Evolutionary conservation across 2,329 filamentous ascomycete species (phyloP).

Genomic region (Epichloe baconii): DNA sequence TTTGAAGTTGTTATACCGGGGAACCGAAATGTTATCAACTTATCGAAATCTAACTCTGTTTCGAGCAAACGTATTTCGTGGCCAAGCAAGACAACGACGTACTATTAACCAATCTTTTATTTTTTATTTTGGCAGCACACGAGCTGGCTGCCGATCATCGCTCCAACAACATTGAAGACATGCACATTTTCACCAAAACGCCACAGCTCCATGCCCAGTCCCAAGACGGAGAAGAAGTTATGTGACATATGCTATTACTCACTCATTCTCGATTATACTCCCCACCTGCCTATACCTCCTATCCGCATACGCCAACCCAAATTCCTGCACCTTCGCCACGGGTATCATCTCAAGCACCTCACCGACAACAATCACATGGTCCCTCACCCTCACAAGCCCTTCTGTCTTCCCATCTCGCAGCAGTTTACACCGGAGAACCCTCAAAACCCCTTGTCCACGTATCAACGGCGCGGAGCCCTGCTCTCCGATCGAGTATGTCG

Average conservation of each 20-base stretch:
- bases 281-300: constrained; percentile 33
- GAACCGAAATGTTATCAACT: too few relatives aligned
- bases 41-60: too few relatives aligned
- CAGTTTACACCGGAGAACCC: constrained; percentile 31
- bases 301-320: constrained; percentile 37
- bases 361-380: constrained; percentile 39
- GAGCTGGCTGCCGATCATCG: too few relatives aligned
- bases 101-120: too few relatives aligned
- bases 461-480: constrained; percentile 27
- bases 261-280: constrained; percentile 15
- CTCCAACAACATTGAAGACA: too few relatives aligned
- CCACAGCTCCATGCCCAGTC: too few relatives aligned
- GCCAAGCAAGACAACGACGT: too few relatives aligned
- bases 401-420: constrained; percentile 24
- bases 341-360: constrained; percentile 34
- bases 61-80: too few relatives aligned
- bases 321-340: constrained; percentile 19
- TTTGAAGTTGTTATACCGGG: too few relatives aligned
- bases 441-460: constrained; percentile 37
- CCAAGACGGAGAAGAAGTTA: background rate
- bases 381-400: constrained; percentile 34
- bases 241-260: background rate
- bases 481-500: constrained; percentile 8
- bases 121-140: too few relatives aligned
- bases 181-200: too few relatives aligned